Evolutionary conservation across 345 rosid species (phyloP).

Genomic region (Litchi chinensis): DNA sequence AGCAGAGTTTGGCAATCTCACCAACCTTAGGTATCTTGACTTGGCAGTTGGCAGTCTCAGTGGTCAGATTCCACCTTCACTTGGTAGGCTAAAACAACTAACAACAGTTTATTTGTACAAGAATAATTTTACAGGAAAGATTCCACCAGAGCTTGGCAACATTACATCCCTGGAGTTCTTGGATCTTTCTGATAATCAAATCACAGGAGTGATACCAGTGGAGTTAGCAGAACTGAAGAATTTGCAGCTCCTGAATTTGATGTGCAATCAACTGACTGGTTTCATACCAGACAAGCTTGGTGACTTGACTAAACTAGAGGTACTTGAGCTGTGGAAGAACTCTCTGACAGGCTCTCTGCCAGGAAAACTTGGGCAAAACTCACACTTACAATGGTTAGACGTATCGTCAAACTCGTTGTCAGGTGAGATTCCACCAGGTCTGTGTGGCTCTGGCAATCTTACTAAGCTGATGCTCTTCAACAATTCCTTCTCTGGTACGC

Average conservation of each 20-base stretch:
- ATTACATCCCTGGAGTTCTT: constrained; percentile 55
- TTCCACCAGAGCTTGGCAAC: constrained; percentile 66
- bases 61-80: constrained; percentile 62
- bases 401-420: constrained; percentile 71
- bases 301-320: constrained; percentile 58
- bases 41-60: constrained; percentile 68
- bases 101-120: constrained; percentile 64
- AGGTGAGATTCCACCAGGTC: constrained; percentile 61
- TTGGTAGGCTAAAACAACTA: constrained; percentile 59
- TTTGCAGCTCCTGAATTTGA: constrained; percentile 72
- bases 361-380: constrained; percentile 51
- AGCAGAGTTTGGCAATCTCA: constrained; percentile 66
- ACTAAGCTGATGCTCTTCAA: constrained; percentile 84
- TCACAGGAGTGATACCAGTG: constrained; percentile 63
- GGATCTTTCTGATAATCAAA: constrained; percentile 76
- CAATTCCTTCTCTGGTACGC: constrained; percentile 63
- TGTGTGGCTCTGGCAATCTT: constrained; percentile 68
- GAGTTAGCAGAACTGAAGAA: constrained; percentile 54
- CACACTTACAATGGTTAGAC: constrained; percentile 70
- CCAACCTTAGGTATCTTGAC: constrained; percentile 65
- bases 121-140: constrained; percentile 59
- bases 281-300: constrained; percentile 54
- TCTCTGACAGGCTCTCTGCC: constrained; percentile 66
- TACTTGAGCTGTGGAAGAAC: constrained; percentile 78
- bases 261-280: constrained; percentile 68